Evolutionary conservation across 2,329 filamentous ascomycete genomes (phyloP).

Genomic region (Beauveria australis): DNA sequence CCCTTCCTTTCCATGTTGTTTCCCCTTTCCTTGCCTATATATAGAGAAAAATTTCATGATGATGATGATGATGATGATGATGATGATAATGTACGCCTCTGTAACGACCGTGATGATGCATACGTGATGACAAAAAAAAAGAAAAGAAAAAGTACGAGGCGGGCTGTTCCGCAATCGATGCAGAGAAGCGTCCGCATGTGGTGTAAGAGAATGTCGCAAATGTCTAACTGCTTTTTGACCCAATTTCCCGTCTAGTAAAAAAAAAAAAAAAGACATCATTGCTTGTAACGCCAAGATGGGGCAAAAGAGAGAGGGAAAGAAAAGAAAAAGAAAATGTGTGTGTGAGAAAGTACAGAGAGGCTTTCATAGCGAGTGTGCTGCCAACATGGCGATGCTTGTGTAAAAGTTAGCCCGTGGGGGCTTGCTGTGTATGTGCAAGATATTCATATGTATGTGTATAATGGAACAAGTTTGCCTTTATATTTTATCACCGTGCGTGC

Average conservation of each 20-base stretch:
- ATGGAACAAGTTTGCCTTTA: not conserved
- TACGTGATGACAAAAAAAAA: not conserved
- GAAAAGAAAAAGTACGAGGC: not conserved
- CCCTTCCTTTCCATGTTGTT: not conserved
- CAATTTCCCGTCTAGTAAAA: slow-evolving; percentile 3
- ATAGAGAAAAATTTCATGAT: not conserved
- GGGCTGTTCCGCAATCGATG: not conserved
- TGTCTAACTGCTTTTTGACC: slow-evolving; percentile 10
- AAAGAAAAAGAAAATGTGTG: not conserved
- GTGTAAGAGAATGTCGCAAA: slow-evolving; percentile 3
- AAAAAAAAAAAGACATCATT: not conserved
- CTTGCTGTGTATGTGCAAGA: not conserved
- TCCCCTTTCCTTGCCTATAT: not conserved
- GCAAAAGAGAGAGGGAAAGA: not conserved
- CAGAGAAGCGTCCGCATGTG: not conserved
- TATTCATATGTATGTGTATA: not conserved
- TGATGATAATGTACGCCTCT: not conserved
- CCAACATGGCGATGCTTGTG: not conserved
- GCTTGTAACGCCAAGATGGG: not conserved
- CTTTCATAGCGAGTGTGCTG: not conserved
- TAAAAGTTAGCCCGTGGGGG: not conserved
- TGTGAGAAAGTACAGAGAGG: not conserved
- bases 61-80: not conserved
- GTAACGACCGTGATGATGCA: slow-evolving; percentile 11
- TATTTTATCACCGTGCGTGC: slow-evolving; percentile 15